These are phyloP conservation scores for Veloporphyrellus conicus DNA, from an alignment of 1,284 basidiomycete species.

Conservation along the genomic window DNA sequence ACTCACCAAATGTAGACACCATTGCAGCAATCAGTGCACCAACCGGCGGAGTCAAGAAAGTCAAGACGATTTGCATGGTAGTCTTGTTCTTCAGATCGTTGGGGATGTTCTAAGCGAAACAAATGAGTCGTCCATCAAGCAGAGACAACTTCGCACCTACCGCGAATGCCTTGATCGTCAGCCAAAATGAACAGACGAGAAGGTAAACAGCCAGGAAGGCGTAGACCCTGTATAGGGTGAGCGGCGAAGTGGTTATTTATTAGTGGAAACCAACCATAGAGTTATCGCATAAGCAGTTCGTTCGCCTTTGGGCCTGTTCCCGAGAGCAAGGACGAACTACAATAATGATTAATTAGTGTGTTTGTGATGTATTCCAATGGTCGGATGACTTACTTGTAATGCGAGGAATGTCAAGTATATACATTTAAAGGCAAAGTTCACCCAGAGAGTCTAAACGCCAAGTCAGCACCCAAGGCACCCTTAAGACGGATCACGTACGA, in stretches of 20 bases:
- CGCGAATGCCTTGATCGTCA: constrained; percentile 75
- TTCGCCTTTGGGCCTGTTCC: constrained; percentile 96
- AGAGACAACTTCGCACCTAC: constrained; percentile 38
- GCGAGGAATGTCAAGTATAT: constrained; percentile 83
- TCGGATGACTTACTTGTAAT: constrained; percentile 43
- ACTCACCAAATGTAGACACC: constrained; percentile 77
- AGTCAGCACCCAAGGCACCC: constrained; percentile 11
- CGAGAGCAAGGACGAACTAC: constrained; percentile 90
- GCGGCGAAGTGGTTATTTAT: not conserved
- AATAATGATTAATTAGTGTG: not conserved
- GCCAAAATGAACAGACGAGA: constrained; percentile 78
- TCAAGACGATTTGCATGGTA: constrained; percentile 41
- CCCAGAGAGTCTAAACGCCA: constrained; percentile 74
- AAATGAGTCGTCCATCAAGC: not conserved
- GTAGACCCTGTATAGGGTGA: constrained; percentile 57
- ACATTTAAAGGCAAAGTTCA: constrained; percentile 83
- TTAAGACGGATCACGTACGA: constrained; percentile 47
- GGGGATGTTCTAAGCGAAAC: constrained; percentile 51
- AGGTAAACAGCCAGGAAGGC: constrained; percentile 77
- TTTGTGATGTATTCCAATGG: not conserved
- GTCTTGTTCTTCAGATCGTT: constrained; percentile 47
- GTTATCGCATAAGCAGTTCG: constrained; percentile 77
- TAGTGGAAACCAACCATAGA: constrained; percentile 52
- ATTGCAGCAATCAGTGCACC: constrained; percentile 85
- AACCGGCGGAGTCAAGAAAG: constrained; percentile 71